phyloP scores from a whole-genome alignment of 495 filamentous ascomycete species.

The Emericellopsis terricola region DNA sequence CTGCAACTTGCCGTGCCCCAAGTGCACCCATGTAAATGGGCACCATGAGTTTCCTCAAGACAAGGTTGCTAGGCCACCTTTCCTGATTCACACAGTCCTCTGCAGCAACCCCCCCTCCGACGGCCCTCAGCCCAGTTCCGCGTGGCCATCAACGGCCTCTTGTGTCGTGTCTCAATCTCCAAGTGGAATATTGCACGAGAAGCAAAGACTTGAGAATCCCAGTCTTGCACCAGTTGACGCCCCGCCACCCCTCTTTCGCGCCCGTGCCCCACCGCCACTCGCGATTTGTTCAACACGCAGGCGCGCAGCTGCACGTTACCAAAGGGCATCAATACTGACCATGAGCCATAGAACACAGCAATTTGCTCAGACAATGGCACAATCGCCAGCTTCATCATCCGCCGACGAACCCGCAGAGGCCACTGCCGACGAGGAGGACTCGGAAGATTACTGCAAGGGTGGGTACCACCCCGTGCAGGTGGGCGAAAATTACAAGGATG shows the following conservation, averaged over 20 bases:
- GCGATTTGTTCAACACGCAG: too few relatives aligned
- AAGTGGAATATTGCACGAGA: too few relatives aligned
- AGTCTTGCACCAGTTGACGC: background rate
- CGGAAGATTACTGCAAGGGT: constrained; percentile 97
- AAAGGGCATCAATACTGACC: too few relatives aligned
- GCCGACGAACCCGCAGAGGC: constrained; percentile 74
- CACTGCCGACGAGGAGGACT: constrained; percentile 95
- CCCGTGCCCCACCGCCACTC: too few relatives aligned
- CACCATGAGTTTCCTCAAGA: constrained; percentile 4
- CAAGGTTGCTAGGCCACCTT: constrained; percentile 1
- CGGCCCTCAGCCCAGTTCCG: too few relatives aligned
- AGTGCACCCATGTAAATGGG: constrained; percentile 2
- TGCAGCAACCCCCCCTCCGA: background rate
- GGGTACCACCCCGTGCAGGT: constrained; percentile 90
- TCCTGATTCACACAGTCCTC: background rate
- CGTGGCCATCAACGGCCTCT: too few relatives aligned
- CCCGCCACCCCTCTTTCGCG: background rate
- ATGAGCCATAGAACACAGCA: constrained; percentile 10
- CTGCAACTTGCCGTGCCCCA: too few relatives aligned
- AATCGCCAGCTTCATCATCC: constrained; percentile 63
- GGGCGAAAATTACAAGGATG: constrained; percentile 94
- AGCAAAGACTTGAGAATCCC: background rate
- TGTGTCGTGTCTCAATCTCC: too few relatives aligned
- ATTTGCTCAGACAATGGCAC: constrained; percentile 30
- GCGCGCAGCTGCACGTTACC: too few relatives aligned